Conservation (phyloP, 2,329 filamentous ascomycete species). For the Colletotrichum tropicale region DNA sequence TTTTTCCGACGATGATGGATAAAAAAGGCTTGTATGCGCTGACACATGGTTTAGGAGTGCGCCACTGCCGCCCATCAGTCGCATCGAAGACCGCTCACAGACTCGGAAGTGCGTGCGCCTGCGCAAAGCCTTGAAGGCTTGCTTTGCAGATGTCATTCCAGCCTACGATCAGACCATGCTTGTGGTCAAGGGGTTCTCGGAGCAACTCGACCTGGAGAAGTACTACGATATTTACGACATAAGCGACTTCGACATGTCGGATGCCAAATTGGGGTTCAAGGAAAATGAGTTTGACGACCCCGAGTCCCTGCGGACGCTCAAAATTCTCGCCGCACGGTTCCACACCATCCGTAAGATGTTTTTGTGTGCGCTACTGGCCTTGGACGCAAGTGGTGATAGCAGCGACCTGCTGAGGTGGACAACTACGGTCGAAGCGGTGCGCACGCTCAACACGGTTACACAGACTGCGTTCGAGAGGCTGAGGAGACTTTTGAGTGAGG, state of each 20-base stretch:
- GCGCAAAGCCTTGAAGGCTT: slow-evolving; percentile 74
- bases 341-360: slow-evolving; percentile 84
- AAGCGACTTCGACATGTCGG: slow-evolving; percentile 72
- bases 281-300: slow-evolving; percentile 74
- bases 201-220: slow-evolving; percentile 84
- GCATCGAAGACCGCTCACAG: slow-evolving; percentile 84
- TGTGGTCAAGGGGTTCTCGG: slow-evolving; percentile 73
- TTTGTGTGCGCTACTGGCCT: slow-evolving; percentile 84
- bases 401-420: slow-evolving; percentile 81
- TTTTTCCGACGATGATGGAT: neutral
- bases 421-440: slow-evolving; percentile 76
- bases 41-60: slow-evolving; percentile 65
- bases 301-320: slow-evolving; percentile 80
- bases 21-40: neutral
- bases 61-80: slow-evolving; percentile 88
- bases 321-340: slow-evolving; percentile 80
- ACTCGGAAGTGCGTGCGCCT: slow-evolving; percentile 80
- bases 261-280: slow-evolving; percentile 69
- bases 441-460: slow-evolving; percentile 66
- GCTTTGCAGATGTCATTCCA: slow-evolving; percentile 72
- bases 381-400: slow-evolving; percentile 81
- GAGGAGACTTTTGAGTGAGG: slow-evolving; percentile 73
- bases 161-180: slow-evolving; percentile 74
- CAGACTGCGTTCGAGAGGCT: slow-evolving; percentile 68
- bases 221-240: slow-evolving; percentile 92